Evolutionary conservation across 441 rosid genomes (phyloP), one percentile per base, ranked within the genome.

Genomic region (Arabidopsis hybrid): DNA sequence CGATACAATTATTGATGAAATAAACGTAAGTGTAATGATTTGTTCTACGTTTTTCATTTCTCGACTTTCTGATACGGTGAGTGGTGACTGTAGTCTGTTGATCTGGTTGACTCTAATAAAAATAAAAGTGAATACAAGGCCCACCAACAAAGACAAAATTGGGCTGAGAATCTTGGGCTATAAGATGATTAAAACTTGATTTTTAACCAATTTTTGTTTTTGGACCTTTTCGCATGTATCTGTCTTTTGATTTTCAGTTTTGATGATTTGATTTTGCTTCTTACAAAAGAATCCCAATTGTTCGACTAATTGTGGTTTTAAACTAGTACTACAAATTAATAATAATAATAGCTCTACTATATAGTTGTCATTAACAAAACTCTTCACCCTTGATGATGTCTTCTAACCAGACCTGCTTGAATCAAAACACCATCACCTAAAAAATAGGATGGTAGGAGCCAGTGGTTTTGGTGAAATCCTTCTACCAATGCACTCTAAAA

Each of bases 1-100:
- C 4, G 56, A 64, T 57, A 39, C 58, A 35, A 57, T 17, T 4
- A 46, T 55, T 55, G 69, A 63, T 34, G 26, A 46, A 57, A 65
- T 29, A 8, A 73, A 56, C n/a, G 64, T 43, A 1, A 56, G n/a
- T 45, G 35, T 34, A 57, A 68, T 43, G 45, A 16, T 68, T 31
- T 31, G 8, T 68, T 68, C 9, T 16, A 56, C 12, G 70, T 31
- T 18, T 49, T 34, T 49, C 34, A 65, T 9, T 34, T 64, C 14
- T 64, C 32, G 5, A 31, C 32, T 31, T 29, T 31, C 32, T 35
- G 2, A 5, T 35, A 35, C 38, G 38, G 38, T 35, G 38, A 35
- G 7, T 35, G 32, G 26, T 21, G 26, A 21, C 4, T 3, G 36
- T 35, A 35, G 38, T 35, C 38, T 7, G 8, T 35, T 1, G 38